phyloP scores from a whole-genome alignment of 2,329 filamentous ascomycete genomes.

The Pestalotiopsis sp. region DNA sequence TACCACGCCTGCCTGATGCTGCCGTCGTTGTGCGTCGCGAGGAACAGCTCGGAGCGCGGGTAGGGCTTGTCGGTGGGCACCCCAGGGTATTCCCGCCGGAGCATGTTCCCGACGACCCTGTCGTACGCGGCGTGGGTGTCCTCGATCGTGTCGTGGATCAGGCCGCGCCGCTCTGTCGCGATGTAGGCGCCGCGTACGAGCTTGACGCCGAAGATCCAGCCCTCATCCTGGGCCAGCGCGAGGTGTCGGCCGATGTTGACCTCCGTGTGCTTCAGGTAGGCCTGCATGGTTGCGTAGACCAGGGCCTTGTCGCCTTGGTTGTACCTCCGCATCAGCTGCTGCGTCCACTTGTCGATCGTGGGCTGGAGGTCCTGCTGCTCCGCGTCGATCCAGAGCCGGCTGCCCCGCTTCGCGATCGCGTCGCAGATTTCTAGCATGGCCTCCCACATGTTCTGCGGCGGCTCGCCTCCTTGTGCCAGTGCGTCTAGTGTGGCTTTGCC shows the following conservation, averaged over 20 bases:
- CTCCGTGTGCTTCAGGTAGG: not conserved
- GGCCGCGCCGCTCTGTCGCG: not conserved
- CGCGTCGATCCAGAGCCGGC: conserved; percentile 1
- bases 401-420: not conserved
- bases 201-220: conserved; percentile 2
- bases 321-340: not conserved
- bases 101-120: not conserved
- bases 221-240: not conserved
- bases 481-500: not conserved
- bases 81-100: not conserved
- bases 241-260: not conserved
- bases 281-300: not conserved
- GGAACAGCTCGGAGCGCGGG: not conserved
- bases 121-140: not conserved
- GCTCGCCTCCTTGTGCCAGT: not conserved
- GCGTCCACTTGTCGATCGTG: not conserved
- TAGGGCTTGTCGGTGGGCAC: not conserved
- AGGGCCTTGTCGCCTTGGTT: not conserved
- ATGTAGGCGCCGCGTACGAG: conserved; percentile 8
- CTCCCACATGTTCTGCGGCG: not conserved
- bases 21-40: not conserved
- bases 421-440: conserved; percentile 5
- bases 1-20: not conserved
- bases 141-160: conserved; percentile 5
- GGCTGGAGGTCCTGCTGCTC: conserved; percentile 7